phyloP scores from a whole-genome alignment of 768 basidiomycete species.

The Podaxis sp. region DNA sequence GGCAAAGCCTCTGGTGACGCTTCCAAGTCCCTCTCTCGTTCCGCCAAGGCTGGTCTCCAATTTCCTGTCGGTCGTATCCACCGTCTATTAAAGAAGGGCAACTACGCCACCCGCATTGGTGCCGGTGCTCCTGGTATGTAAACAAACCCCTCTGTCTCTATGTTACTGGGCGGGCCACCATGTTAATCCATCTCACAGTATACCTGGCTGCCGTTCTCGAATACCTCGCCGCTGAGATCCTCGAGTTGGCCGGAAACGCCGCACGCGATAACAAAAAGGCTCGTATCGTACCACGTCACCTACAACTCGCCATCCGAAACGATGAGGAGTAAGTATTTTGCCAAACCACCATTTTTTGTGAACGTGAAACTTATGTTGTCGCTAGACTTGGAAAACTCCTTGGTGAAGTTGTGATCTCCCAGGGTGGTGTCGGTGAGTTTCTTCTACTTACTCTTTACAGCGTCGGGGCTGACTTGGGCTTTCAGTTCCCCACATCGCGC shows the following conservation, averaged over 20 bases:
- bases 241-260: constrained; percentile 87
- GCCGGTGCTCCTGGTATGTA: constrained; percentile 76
- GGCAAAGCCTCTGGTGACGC: constrained; percentile 67
- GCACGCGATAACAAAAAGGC: constrained; percentile 85
- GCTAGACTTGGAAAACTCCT: constrained; percentile 72
- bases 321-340: constrained; percentile 65
- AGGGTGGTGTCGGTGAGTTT: constrained; percentile 69
- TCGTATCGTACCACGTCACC: constrained; percentile 90
- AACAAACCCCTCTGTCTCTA: neutral
- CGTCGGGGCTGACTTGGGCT: constrained; percentile 31
- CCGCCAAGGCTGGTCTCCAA: constrained; percentile 71
- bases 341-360: neutral
- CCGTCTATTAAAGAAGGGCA: constrained; percentile 82
- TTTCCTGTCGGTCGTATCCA: constrained; percentile 93
- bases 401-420: constrained; percentile 83
- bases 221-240: constrained; percentile 90
- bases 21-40: constrained; percentile 62
- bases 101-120: constrained; percentile 86
- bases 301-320: constrained; percentile 90
- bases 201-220: constrained; percentile 90
- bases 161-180: constrained; percentile 8
- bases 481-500: constrained; percentile 76
- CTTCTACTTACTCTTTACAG: neutral
- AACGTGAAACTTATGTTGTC: constrained; percentile 5
- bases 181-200: constrained; percentile 34